Base-by-base conservation (phyloP, 305 asterid genomes). In the Solanum hybrid region DNA sequence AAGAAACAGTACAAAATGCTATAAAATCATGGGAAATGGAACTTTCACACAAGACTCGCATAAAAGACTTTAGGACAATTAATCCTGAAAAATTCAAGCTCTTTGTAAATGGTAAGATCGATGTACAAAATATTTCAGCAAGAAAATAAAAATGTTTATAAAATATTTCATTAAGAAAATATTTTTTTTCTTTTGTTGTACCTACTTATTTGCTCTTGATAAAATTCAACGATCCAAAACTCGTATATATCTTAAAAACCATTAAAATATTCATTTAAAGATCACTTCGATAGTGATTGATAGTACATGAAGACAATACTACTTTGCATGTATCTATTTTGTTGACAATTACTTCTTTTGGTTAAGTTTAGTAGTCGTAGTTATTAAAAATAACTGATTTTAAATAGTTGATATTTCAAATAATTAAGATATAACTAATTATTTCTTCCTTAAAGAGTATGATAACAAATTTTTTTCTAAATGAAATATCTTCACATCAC, bases 11-110 rank as follows among this genome's bases (percentile, higher is more conserved):
- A 69, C 99, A 96, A 85, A 96, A 96, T 89, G 98, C 98, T 22
- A 92, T 96, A 22, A 96, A 96, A 88, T 93, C 99, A 85, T 95
- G 99, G 99, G 99, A 96, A 93, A 95, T 96, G 99, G 99, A 95
- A 91, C 80, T 95, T 13, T 96, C 99, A 42, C 99, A 96, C 95
- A 96, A 95, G 93, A 94, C 94, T 45, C 92, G 95, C 2, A 42
- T 94, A 7, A 91, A 93, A 90, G 98, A 96, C 86, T 94, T 96
- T 94, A 95, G 89, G 92, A 95, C 95, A 26, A 93, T 96, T 11
- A 95, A 91, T 77, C 98, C 97, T 2, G 92, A 95, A 4, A 95
- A 95, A 80, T 96, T 96, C 96, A 95, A 92, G 88, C 97, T 96
- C 91, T 90, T 95, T 19, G 97, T 96, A 60, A 96, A 96, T 89